Evolutionary conservation across 371 early-diverging fungal genomes (phyloP), one percentile per base, ranked within the genome.

Genomic region (Mucor circinelloides): DNA sequence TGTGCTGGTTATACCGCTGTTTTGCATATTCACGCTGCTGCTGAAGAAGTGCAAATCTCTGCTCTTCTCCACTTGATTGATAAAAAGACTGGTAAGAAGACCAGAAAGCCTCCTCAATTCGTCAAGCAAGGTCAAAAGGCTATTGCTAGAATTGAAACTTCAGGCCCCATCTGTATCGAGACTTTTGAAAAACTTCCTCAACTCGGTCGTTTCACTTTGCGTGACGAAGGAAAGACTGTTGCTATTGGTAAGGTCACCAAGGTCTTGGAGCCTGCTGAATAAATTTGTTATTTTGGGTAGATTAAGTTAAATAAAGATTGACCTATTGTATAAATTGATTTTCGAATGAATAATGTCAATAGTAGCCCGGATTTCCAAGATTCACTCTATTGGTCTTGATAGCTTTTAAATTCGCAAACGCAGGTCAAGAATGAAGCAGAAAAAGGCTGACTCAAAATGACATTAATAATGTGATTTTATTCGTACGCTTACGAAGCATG

Each of bases 171-270:
- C 25, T 96, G 97, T 76, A 76, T 96, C n/a, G 99, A 99, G 74
- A 82, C 90, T 19, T 97, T 90, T 80, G 87, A 84, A n/a, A 93
- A 95, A 38, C 90, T 91, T 70, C 93, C 94, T 57, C 97, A 96
- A 78, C 81, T 99, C 30, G 98, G 99, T 54, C 89, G 99, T 56
- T 98, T 99, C 85, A 97, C 97, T 30, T 84, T 99, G 25, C 93
- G 99, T 73, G 97, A 97, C 75, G 97, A 97, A 88, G 93, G 92
- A 44, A 93, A 91, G 83, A 98, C 99, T 19, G 91, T 98, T 79
- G 99, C 97, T 34, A 92, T 98, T 67, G 97, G 99, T 71, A 94
- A 95, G 79, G 83, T 97, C 28, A 89, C 91, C 69, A 95, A 94
- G 85, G 83, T 98, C 31, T 65, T 84, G 46, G 84, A 82, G 4